Evolutionary conservation across 2,329 filamentous ascomycete species (phyloP).

Genomic region (Calonectria naviculata): DNA sequence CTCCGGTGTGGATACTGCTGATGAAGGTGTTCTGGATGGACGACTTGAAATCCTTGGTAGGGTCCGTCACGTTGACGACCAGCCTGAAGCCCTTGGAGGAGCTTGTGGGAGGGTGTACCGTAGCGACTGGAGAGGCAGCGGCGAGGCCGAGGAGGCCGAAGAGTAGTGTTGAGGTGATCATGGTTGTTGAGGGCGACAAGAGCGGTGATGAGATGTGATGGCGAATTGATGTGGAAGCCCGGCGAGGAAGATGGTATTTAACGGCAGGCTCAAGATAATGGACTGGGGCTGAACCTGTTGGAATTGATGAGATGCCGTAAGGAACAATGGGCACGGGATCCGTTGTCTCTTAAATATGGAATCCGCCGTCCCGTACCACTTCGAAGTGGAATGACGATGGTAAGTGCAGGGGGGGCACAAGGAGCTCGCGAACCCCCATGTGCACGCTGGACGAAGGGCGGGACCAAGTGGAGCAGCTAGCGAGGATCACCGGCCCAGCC

Average conservation of each 20-base stretch:
- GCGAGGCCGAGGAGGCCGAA: slow-evolving; percentile 39
- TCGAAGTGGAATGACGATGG: slow-evolving; percentile 4
- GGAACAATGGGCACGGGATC: background rate
- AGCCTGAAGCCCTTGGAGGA: slow-evolving; percentile 52
- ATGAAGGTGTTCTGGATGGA: slow-evolving; percentile 55
- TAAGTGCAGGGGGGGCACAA: background rate
- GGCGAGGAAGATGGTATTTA: background rate
- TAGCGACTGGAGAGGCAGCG: slow-evolving; percentile 33
- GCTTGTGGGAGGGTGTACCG: slow-evolving; percentile 23
- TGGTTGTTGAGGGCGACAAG: slow-evolving; percentile 10
- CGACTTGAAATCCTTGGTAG: slow-evolving; percentile 50
- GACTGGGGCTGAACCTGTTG: background rate
- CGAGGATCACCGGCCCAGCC: slow-evolving; percentile 7
- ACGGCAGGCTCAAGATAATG: background rate
- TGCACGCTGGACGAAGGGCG: background rate
- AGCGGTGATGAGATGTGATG: background rate
- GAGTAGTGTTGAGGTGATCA: slow-evolving; percentile 38
- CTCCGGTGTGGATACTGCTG: slow-evolving; percentile 55
- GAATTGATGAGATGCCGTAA: background rate
- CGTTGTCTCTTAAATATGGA: slow-evolving; percentile 2
- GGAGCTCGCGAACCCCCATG: background rate
- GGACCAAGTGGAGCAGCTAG: slow-evolving; percentile 5
- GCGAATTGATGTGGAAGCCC: background rate
- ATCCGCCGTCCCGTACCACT: background rate
- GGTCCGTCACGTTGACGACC: slow-evolving; percentile 57